Evolutionary conservation across 495 filamentous ascomycete genomes (phyloP), one percentile per base, ranked within the genome.

Genomic region (Daldinia vernicosa): DNA sequence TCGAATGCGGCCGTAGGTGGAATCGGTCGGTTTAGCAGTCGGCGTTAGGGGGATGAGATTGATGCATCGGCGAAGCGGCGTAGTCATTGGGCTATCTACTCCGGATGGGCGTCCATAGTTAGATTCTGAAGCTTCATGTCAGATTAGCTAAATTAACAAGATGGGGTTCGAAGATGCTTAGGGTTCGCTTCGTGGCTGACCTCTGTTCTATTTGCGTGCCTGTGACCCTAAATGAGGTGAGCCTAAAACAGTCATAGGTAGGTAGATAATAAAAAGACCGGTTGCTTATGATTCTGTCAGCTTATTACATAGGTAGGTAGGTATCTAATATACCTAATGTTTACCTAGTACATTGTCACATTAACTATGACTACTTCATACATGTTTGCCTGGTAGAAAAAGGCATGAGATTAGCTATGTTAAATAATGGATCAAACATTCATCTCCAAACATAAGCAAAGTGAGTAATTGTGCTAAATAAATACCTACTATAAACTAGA

Each of bases 1-100:
- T 57, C 24, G n/a, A 39, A 28, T 22, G 17, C 60, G 30, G 27
- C n/a, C 9, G 30, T 39, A 59, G 55, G 45, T 37, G 26, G 28
- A 45, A 43, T 65, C 24, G 26, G 17, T 14, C 24, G 30, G 55
- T 11, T 55, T 32, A 60, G 14, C 40, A 35, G 26, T 43, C 40
- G 64, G 54, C 59, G 54, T 59, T 40, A 33, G 19, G 63, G 59
- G 65, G 35, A 65, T 19, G 43, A 43, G 60, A 72, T 57, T 65
- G 60, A 53, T 43, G 32, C 19, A 32, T 33, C 15, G 56, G 33
- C 30, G 39, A 58, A 63, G 24, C 24, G 59, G 54, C 63, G 59
- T 60, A 39, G 43, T 35, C 11, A 66, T 27, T 43, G 12, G 30
- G 8, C 22, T 11, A 33, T 24, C 27, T 35, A 56, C 30, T 53